A percentile compares a stretch with the other conserved stretches of the same genome.
phyloP scores from a whole-genome alignment of 345 rosid species.

The Brassica nigra region DNA sequence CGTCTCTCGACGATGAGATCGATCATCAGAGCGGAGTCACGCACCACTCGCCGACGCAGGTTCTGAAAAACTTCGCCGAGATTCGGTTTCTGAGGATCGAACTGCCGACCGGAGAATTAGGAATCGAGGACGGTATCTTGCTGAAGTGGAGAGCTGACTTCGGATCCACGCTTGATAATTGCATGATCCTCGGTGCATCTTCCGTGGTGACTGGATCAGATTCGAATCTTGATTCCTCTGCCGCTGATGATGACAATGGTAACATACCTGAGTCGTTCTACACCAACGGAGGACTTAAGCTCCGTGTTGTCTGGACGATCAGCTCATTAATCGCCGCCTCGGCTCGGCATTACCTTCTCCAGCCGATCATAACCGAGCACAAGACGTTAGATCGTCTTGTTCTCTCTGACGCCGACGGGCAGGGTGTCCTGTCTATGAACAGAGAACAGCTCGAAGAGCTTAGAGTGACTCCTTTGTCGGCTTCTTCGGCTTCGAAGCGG shows the following conservation, averaged over 20 bases:
- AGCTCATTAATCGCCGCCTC: conserved; percentile 94
- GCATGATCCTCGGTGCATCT: conserved; percentile 88
- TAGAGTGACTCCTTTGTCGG: conserved; percentile 86
- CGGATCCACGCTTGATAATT: conserved; percentile 88
- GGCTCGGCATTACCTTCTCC: conserved; percentile 87
- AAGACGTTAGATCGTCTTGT: conserved; percentile 82
- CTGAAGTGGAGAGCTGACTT: conserved; percentile 95
- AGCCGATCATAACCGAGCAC: conserved; percentile 86
- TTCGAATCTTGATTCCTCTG: conserved; percentile 32
- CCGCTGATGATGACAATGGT: conserved; percentile 66
- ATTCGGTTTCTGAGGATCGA: conserved; percentile 81
- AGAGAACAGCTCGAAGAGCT: conserved; percentile 93
- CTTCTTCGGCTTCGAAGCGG: conserved; percentile 90
- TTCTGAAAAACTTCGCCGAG: conserved; percentile 76
- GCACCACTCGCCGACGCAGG: conserved; percentile 95
- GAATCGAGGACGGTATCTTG: conserved; percentile 75
- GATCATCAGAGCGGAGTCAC: conserved; percentile 82
- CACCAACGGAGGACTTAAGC: conserved; percentile 90
- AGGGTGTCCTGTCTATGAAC: conserved; percentile 42
- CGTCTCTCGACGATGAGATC: conserved; percentile 47
- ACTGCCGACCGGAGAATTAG: conserved; percentile 86
- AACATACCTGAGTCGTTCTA: conserved; percentile 94
- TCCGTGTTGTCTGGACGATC: conserved; percentile 94
- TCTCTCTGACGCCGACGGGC: conserved; percentile 65
- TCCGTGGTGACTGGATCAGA: conserved; percentile 49